Conservation (phyloP, 2,329 filamentous ascomycete species). For the Colletotrichum tropicale region DNA sequence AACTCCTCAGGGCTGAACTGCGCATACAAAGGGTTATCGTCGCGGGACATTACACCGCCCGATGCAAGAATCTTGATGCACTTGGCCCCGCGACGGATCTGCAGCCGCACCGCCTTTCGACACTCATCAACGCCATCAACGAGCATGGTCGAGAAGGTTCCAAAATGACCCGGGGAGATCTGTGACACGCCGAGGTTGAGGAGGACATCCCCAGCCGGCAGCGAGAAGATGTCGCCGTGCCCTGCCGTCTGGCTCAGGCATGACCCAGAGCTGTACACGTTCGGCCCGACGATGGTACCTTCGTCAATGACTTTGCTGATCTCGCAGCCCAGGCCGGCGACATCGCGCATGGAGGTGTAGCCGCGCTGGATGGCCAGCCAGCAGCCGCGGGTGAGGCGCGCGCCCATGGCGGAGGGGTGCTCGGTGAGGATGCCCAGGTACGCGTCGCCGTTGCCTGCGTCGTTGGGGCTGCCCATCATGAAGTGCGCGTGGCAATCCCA, state of each 20-base stretch:
- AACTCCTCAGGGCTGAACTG: conserved; percentile 51
- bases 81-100: conserved; percentile 49
- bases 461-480: conserved; percentile 32
- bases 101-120: conserved; percentile 42
- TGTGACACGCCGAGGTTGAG: conserved; percentile 35
- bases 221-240: conserved; percentile 47
- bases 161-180: conserved; percentile 33
- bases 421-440: conserved; percentile 25
- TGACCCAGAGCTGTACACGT: conserved; percentile 51
- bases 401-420: conserved; percentile 39
- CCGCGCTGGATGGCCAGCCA: conserved; percentile 47
- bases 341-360: conserved; percentile 55
- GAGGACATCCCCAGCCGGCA: conserved; percentile 39
- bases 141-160: conserved; percentile 31
- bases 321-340: conserved; percentile 32
- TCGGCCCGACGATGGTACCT: conserved; percentile 50
- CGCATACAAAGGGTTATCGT: conserved; percentile 44
- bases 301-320: conserved; percentile 21
- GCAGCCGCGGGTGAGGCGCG: conserved; percentile 43
- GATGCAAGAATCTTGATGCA: conserved; percentile 52
- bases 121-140: conserved; percentile 53
- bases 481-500: conserved; percentile 60
- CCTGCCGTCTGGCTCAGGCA: conserved; percentile 51
- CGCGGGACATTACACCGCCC: conserved; percentile 43
- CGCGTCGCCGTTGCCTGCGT: conserved; percentile 20